Percentiles rank a stretch among this genome's conserved stretches.
These are phyloP conservation scores for Bondarzewia mesenterica DNA, from an alignment of 1,284 basidiomycete genomes.

Conservation along the genomic window DNA sequence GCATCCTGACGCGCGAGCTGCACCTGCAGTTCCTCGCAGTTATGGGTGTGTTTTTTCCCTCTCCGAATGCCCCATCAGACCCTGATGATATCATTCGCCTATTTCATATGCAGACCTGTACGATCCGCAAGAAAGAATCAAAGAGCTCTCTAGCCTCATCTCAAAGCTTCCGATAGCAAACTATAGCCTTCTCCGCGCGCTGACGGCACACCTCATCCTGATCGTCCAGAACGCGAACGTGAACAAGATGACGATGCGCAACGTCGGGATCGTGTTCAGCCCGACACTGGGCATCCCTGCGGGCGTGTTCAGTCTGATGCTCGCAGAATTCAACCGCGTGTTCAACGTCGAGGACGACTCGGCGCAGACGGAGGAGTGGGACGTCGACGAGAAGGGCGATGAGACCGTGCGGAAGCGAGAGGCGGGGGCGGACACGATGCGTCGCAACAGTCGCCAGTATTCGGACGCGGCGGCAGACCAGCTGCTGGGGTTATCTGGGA, in stretches of 20 bases:
- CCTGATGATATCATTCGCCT: slow-evolving; percentile 8
- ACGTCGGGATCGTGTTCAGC: slow-evolving; percentile 97
- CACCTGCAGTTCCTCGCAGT: slow-evolving; percentile 85
- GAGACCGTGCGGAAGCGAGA: slow-evolving; percentile 21
- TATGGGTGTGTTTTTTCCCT: slow-evolving; percentile 58
- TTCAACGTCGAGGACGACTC: slow-evolving; percentile 66
- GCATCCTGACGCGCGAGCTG: slow-evolving; percentile 86
- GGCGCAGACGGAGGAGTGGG: slow-evolving; percentile 14
- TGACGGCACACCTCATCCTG: slow-evolving; percentile 93
- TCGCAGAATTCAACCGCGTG: slow-evolving; percentile 84
- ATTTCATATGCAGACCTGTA: slow-evolving; percentile 59
- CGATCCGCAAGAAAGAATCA: slow-evolving; percentile 81
- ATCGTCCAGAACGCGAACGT: slow-evolving; percentile 85
- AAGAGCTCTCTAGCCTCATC: slow-evolving; percentile 81
- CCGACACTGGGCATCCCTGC: slow-evolving; percentile 93
- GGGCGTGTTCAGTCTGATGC: slow-evolving; percentile 88
- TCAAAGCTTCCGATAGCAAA: slow-evolving; percentile 85
- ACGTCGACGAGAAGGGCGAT: slow-evolving; percentile 24
- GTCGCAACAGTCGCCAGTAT: slow-evolving; percentile 74
- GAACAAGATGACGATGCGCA: slow-evolving; percentile 99
- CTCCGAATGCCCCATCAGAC: slow-evolving; percentile 5
- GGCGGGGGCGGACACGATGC: slow-evolving; percentile 26
- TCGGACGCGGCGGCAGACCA: slow-evolving; percentile 72
- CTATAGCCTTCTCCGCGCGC: slow-evolving; percentile 87
- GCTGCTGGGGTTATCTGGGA: slow-evolving; percentile 64